phyloP scores from a whole-genome alignment of 768 basidiomycete genomes.

The Lyophyllum decastes region DNA sequence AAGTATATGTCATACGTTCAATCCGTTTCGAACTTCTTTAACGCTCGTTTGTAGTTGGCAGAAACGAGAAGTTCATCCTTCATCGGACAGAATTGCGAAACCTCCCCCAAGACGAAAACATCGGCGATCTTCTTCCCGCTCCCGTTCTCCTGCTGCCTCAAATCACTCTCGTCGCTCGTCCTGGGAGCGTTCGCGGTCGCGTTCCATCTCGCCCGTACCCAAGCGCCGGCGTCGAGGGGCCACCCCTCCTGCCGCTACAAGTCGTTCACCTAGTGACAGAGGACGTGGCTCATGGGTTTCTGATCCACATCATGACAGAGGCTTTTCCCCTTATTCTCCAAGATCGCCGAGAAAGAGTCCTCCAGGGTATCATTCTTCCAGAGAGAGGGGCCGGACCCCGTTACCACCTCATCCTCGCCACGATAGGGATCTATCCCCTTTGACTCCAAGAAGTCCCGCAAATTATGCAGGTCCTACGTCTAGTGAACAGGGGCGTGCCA shows the following conservation, averaged over 20 bases:
- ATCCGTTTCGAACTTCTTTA: conserved; percentile 4
- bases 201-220: conserved; percentile 56
- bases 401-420: conserved; percentile 17
- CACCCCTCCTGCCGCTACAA: conserved; percentile 47
- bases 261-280: conserved; percentile 51
- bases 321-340: conserved; percentile 10
- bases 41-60: conserved; percentile 55
- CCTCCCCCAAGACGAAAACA: conserved; percentile 46
- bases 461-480: conserved; percentile 3
- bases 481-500: conserved; percentile 14
- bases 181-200: conserved; percentile 64
- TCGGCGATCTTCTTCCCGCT: conserved; percentile 52
- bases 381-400: background rate
- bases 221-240: conserved; percentile 56
- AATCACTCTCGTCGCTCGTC: conserved; percentile 65
- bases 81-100: conserved; percentile 38
- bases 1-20: conserved; percentile 51
- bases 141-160: conserved; percentile 67
- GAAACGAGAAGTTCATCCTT: conserved; percentile 49
- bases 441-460: conserved; percentile 5
- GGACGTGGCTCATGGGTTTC: conserved; percentile 37
- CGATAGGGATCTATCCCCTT: conserved; percentile 24
- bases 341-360: conserved; percentile 3
- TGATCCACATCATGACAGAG: conserved; percentile 2
- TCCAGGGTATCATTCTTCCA: background rate